These are phyloP conservation scores for Scleroderma citrinum DNA, from an alignment of 768 basidiomycete genomes.

Conservation along the genomic window DNA sequence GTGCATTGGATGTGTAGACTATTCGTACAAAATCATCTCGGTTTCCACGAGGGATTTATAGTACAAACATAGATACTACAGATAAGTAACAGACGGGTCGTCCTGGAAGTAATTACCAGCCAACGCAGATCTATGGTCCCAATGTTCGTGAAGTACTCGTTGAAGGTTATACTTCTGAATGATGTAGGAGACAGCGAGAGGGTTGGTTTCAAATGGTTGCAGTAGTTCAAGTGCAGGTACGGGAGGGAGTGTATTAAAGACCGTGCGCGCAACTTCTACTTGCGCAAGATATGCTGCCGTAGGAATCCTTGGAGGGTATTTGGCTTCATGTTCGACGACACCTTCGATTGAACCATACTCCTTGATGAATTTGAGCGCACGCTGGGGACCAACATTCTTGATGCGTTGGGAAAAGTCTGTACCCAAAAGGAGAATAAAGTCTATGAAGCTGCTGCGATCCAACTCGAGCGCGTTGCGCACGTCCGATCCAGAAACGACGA, in stretches of 20 bases:
- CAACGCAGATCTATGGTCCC: slow-evolving; percentile 42
- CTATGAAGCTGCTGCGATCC: slow-evolving; percentile 55
- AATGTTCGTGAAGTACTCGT: slow-evolving; percentile 32
- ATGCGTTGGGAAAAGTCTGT: slow-evolving; percentile 90
- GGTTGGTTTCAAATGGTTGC: slow-evolving; percentile 33
- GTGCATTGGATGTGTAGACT: slow-evolving; percentile 11
- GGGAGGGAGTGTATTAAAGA: slow-evolving; percentile 65
- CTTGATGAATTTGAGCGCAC: slow-evolving; percentile 72
- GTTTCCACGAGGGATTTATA: slow-evolving; percentile 32
- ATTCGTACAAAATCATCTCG: slow-evolving; percentile 25
- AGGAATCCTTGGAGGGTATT: slow-evolving; percentile 46
- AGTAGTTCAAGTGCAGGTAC: slow-evolving; percentile 40
- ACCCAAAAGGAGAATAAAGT: slow-evolving; percentile 83
- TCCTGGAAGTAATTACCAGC: slow-evolving; percentile 65
- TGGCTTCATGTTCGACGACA: slow-evolving; percentile 48
- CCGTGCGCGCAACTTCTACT: slow-evolving; percentile 52
- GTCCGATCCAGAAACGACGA: slow-evolving; percentile 56
- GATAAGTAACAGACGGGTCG: slow-evolving; percentile 38
- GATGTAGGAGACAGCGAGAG: slow-evolving; percentile 38
- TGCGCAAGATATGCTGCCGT: slow-evolving; percentile 54
- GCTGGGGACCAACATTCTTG: slow-evolving; percentile 70
- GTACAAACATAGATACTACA: slow-evolving; percentile 4
- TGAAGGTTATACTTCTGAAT: slow-evolving; percentile 49
- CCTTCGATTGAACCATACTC: slow-evolving; percentile 68
- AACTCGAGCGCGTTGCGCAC: slow-evolving; percentile 57